phyloP scores from a whole-genome alignment of 257 asterid species.

The Agastache rugosa region DNA sequence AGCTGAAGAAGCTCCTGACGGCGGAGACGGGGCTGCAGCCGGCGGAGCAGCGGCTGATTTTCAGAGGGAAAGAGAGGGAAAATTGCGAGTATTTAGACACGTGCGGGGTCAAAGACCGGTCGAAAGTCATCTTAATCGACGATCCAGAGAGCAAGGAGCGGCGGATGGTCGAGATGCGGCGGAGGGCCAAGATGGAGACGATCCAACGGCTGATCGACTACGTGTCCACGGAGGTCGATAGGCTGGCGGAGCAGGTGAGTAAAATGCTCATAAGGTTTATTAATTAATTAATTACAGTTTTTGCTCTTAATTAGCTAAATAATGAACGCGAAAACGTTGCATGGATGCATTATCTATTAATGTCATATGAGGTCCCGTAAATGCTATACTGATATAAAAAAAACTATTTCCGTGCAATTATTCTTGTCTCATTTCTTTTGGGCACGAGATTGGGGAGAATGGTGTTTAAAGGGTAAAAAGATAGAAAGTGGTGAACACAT shows the following conservation, averaged over 20 bases:
- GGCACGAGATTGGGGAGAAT: too few species aligned
- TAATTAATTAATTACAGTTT: background rate
- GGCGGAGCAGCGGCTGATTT: constrained; percentile 62
- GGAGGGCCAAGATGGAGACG: constrained; percentile 62
- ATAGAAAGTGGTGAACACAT: too few species aligned
- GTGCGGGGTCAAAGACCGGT: constrained; percentile 70
- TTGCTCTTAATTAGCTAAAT: constrained; percentile 21
- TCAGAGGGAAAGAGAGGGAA: constrained; percentile 66
- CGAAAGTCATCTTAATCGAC: constrained; percentile 59
- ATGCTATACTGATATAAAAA: background rate
- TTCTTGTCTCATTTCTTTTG: too few species aligned
- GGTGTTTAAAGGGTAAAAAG: too few species aligned
- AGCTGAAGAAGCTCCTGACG: constrained; percentile 63
- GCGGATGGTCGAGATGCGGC: constrained; percentile 53
- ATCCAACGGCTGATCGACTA: constrained; percentile 52
- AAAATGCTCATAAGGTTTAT: constrained; percentile 19
- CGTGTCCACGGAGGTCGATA: constrained; percentile 54
- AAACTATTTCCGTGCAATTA: too few species aligned
- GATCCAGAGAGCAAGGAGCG: constrained; percentile 63
- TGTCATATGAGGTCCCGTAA: background rate
- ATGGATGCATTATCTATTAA: background rate
- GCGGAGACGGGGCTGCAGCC: constrained; percentile 64
- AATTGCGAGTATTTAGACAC: constrained; percentile 65
- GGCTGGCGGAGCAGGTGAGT: constrained; percentile 70
- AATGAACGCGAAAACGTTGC: constrained; percentile 11